These are phyloP conservation scores for Cichorium intybus DNA, from an alignment of 140 eudicot genomes.

Conservation along the genomic window DNA sequence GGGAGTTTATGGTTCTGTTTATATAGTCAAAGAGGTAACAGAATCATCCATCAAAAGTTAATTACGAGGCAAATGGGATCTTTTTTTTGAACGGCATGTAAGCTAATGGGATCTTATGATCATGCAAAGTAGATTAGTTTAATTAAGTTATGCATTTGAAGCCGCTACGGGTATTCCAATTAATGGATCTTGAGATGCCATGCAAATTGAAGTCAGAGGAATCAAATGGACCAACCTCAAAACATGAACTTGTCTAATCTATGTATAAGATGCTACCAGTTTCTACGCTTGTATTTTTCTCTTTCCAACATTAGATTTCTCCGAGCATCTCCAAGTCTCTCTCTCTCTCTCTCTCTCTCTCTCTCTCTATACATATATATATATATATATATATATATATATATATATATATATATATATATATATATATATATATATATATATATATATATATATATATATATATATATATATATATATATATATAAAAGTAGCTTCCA, in stretches of 20 bases:
- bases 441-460: no score
- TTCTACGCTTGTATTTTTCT: slow-evolving; percentile 17
- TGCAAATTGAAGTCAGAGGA: background rate
- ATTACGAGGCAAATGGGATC: slow-evolving; percentile 9
- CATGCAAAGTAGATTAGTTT: background rate
- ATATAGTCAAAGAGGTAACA: slow-evolving; percentile 31
- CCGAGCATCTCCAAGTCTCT: slow-evolving; percentile 34
- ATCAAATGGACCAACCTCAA: slow-evolving; percentile 13
- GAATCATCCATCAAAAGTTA: slow-evolving; percentile 26
- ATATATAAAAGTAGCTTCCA: no score
- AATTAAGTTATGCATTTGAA: background rate
- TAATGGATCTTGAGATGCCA: slow-evolving; percentile 27
- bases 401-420: no score
- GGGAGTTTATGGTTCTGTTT: slow-evolving; percentile 5
- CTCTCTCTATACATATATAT: background rate
- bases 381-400: no score
- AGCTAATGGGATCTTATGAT: slow-evolving; percentile 2
- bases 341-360: no score
- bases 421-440: no score
- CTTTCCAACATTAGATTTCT: slow-evolving; percentile 38
- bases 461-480: no score
- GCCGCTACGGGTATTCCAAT: slow-evolving; percentile 28
- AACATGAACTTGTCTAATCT: slow-evolving; percentile 15
- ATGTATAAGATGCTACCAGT: background rate
- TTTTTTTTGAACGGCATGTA: no score